Evolutionary conservation across 2,329 filamentous ascomycete genomes (phyloP).

Genomic region (Talaromyces sp.): DNA sequence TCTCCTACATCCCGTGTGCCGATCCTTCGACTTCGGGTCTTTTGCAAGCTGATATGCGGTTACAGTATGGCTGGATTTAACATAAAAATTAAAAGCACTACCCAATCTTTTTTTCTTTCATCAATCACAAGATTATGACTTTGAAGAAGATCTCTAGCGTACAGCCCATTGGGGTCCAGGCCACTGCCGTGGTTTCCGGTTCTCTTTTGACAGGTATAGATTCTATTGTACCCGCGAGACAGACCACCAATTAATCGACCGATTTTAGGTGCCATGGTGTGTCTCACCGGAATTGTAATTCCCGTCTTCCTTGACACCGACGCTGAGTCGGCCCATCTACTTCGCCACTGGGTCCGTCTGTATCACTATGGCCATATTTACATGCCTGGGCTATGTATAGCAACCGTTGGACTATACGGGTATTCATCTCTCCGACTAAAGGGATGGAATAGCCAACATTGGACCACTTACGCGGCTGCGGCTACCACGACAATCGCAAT

Average conservation of each 20-base stretch:
- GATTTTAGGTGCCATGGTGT: not conserved
- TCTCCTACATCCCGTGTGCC: not conserved
- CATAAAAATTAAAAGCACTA: not conserved
- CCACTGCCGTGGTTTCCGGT: not conserved
- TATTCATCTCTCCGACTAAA: slow-evolving; percentile 17
- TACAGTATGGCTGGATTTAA: not conserved
- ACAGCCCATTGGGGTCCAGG: not conserved
- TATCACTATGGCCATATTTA: slow-evolving; percentile 34
- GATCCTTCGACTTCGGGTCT: not conserved
- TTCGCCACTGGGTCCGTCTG: slow-evolving; percentile 31
- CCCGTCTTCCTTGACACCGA: slow-evolving; percentile 17
- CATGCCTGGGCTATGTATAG: slow-evolving; percentile 29
- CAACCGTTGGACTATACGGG: slow-evolving; percentile 24
- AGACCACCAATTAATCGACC: not conserved
- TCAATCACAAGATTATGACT: not conserved
- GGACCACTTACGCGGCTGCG: slow-evolving; percentile 21
- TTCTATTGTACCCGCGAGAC: not conserved
- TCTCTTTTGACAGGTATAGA: not conserved
- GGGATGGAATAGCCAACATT: slow-evolving; percentile 8
- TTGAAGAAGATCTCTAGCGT: not conserved
- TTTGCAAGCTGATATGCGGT: not conserved
- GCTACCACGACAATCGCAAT: slow-evolving; percentile 30
- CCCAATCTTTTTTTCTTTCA: not conserved
- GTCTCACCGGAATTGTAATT: slow-evolving; percentile 13
- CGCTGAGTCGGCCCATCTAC: slow-evolving; percentile 23